These are phyloP conservation scores for Irpex sp. DNA, from an alignment of 1,284 basidiomycete genomes.

Conservation along the genomic window DNA sequence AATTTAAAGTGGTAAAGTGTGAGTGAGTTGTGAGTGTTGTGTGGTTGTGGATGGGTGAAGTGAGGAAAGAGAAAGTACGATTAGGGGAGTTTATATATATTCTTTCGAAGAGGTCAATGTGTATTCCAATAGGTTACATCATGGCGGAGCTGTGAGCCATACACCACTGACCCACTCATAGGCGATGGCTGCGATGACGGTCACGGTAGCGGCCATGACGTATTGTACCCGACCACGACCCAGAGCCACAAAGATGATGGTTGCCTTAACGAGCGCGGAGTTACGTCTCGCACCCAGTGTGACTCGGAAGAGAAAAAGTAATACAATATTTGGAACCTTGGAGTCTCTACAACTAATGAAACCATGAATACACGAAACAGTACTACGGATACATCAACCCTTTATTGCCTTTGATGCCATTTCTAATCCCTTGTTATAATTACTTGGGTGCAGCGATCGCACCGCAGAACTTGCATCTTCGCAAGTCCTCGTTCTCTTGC, in stretches of 20 bases:
- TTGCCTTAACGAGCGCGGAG: neutral
- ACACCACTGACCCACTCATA: neutral
- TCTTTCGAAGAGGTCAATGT: too few relatives aligned
- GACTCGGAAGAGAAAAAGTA: too few relatives aligned
- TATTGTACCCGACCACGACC: neutral
- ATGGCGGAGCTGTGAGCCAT: neutral
- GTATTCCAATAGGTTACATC: neutral
- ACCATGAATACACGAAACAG: neutral
- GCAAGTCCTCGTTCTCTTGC: conserved; percentile 56
- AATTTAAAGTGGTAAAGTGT: conserved; percentile 5
- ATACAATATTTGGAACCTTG: too few relatives aligned
- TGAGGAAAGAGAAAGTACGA: neutral
- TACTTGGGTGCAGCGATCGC: conserved; percentile 63
- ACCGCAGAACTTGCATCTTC: conserved; percentile 73
- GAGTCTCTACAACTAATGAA: too few relatives aligned
- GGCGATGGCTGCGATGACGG: neutral
- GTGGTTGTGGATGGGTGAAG: neutral
- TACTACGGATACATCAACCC: neutral
- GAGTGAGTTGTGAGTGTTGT: neutral
- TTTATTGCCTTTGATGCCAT: neutral
- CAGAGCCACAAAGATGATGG: neutral
- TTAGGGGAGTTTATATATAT: neutral
- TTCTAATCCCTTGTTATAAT: neutral
- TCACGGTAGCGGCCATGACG: neutral
- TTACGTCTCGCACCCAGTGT: neutral